Evolutionary conservation across 805 yeast species (phyloP).

Genomic region (Hanseniaspora jakobsenii): DNA sequence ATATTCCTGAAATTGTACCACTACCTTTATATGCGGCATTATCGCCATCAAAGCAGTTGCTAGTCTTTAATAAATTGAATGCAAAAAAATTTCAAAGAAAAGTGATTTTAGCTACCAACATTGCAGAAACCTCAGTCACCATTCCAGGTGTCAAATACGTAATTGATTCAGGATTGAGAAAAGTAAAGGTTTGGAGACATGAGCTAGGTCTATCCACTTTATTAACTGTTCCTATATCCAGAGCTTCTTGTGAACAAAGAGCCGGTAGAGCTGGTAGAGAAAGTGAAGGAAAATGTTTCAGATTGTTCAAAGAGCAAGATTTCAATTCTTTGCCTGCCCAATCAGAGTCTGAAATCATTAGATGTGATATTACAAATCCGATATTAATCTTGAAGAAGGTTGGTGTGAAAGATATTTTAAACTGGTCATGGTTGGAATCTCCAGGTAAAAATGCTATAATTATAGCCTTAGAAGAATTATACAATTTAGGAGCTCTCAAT

Average conservation of each 20-base stretch:
- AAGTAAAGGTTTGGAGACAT: slow-evolving; percentile 91
- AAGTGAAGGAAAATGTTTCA: slow-evolving; percentile 74
- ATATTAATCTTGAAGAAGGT: slow-evolving; percentile 70
- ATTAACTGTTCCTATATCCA: slow-evolving; percentile 82
- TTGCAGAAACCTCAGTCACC: slow-evolving; percentile 95
- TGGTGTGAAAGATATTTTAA: slow-evolving; percentile 69
- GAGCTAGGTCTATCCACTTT: slow-evolving; percentile 85
- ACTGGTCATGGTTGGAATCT: slow-evolving; percentile 87
- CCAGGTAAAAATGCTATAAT: slow-evolving; percentile 71
- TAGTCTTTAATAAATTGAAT: slow-evolving; percentile 53
- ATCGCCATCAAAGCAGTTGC: slow-evolving; percentile 70
- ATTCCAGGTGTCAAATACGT: slow-evolving; percentile 90
- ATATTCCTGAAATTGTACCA: slow-evolving; percentile 61
- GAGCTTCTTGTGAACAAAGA: slow-evolving; percentile 89
- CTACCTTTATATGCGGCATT: slow-evolving; percentile 89
- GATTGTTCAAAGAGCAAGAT: slow-evolving; percentile 68
- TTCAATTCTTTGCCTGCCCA: slow-evolving; percentile 53
- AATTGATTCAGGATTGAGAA: slow-evolving; percentile 82
- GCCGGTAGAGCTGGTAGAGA: slow-evolving; percentile 99
- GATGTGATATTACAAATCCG: slow-evolving; percentile 78
- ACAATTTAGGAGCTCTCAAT: slow-evolving; percentile 66
- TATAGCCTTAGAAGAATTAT: slow-evolving; percentile 66
- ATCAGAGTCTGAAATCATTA: slow-evolving; percentile 85
- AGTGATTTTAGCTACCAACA: slow-evolving; percentile 82
- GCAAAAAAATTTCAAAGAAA: slow-evolving; percentile 51